Evolutionary conservation across 352 stramenopile genomes (phyloP).

Genomic region (Halophytophthora batemanensis): DNA sequence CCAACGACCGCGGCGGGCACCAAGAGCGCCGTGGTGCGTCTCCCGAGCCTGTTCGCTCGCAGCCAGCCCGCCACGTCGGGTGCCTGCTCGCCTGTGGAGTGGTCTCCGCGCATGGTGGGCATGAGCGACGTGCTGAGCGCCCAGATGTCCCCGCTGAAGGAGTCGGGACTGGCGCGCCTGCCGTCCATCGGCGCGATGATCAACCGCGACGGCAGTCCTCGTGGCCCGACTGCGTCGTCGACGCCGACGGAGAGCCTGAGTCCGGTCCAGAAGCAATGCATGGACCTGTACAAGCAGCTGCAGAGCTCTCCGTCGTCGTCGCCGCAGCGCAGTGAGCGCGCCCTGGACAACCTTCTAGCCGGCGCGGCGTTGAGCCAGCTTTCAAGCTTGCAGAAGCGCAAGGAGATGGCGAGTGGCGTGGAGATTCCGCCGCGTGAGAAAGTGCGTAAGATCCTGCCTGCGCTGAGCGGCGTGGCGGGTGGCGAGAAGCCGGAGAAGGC

Average conservation of each 20-base stretch:
- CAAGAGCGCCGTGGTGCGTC: slow-evolving; percentile 35
- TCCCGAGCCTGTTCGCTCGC: slow-evolving; percentile 46
- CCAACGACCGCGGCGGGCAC: slow-evolving; percentile 9
- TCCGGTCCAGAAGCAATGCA: slow-evolving; percentile 58
- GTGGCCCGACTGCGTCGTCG: slow-evolving; percentile 3
- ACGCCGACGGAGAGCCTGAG: slow-evolving; percentile 33
- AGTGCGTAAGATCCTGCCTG: slow-evolving; percentile 23
- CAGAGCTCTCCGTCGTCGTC: slow-evolving; percentile 27
- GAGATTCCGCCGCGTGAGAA: slow-evolving; percentile 12
- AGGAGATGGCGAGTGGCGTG: slow-evolving; percentile 9
- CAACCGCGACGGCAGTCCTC: slow-evolving; percentile 40
- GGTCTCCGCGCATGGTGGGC: slow-evolving; percentile 50
- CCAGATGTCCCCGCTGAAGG: slow-evolving; percentile 39
- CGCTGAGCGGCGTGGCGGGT: slow-evolving; percentile 7
- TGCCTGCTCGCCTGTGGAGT: slow-evolving; percentile 10
- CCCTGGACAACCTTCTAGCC: slow-evolving; percentile 47
- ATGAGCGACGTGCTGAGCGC: slow-evolving; percentile 67
- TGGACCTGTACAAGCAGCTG: slow-evolving; percentile 64
- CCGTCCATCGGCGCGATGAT: slow-evolving; percentile 73
- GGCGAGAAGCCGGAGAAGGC: slow-evolving; percentile 28
- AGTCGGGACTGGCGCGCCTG: slow-evolving; percentile 36
- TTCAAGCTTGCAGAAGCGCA: slow-evolving; percentile 21
- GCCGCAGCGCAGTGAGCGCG: slow-evolving; percentile 20
- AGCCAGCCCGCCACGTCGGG: slow-evolving; percentile 12
- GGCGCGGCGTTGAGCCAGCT: slow-evolving; percentile 50